phyloP scores from a whole-genome alignment of 2,329 filamentous ascomycete species.

The Biscogniauxia sp. region DNA sequence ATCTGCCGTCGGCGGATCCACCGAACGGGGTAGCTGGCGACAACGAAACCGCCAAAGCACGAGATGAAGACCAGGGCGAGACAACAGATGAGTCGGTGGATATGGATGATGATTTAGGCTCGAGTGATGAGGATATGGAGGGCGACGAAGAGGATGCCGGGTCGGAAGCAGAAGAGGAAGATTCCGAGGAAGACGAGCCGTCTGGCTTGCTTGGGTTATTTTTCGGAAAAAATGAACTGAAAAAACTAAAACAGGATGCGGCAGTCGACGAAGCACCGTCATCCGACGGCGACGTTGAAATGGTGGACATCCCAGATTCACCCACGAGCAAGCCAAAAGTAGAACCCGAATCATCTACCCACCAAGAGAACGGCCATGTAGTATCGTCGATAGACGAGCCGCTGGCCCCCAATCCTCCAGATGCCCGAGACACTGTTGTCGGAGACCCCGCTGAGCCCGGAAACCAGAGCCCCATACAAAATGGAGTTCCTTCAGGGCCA shows the following conservation, averaged over 20 bases:
- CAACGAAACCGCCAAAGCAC: slow-evolving; percentile 15
- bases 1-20: slow-evolving; percentile 32
- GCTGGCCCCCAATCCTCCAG: background rate
- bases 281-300: slow-evolving; percentile 31
- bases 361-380: background rate
- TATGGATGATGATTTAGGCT: slow-evolving; percentile 66
- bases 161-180: slow-evolving; percentile 41
- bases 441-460: background rate
- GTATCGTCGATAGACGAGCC: background rate
- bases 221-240: slow-evolving; percentile 58
- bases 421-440: background rate
- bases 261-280: slow-evolving; percentile 23
- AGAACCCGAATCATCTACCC: background rate
- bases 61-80: slow-evolving; percentile 40
- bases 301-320: slow-evolving; percentile 30
- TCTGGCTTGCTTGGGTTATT: slow-evolving; percentile 54
- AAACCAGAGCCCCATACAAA: background rate
- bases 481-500: slow-evolving; percentile 1
- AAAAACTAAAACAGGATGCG: slow-evolving; percentile 47
- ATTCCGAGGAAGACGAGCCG: slow-evolving; percentile 44
- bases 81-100: slow-evolving; percentile 65
- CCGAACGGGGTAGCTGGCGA: slow-evolving; percentile 12
- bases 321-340: background rate
- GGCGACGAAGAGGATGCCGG: slow-evolving; percentile 40
- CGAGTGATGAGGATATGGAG: slow-evolving; percentile 49